Conservation (phyloP, 2,329 filamentous ascomycete genomes). For the Sporothrix phasma region DNA sequence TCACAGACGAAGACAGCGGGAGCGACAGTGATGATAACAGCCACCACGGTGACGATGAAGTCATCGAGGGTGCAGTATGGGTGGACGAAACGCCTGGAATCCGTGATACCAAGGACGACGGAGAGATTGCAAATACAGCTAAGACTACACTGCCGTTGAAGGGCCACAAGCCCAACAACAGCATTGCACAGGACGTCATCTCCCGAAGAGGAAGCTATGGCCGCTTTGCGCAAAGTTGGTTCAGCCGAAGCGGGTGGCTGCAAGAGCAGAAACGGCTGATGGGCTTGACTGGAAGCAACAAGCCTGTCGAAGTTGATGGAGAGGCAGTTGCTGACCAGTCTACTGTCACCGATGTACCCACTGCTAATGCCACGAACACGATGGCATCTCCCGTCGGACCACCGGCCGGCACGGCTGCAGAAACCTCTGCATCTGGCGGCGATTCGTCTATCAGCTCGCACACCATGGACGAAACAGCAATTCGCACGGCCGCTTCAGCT, state of each 20-base stretch:
- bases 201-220: constrained; percentile 74
- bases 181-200: constrained; percentile 82
- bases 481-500: constrained; percentile 1
- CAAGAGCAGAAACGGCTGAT: constrained; percentile 59
- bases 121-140: neutral
- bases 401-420: neutral
- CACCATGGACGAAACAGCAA: neutral
- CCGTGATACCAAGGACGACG: neutral
- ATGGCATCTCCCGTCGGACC: neutral
- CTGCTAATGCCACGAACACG: neutral
- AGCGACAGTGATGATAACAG: constrained; percentile 34
- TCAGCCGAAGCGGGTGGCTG: constrained; percentile 75
- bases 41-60: constrained; percentile 20
- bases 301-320: constrained; percentile 25
- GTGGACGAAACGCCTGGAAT: constrained; percentile 13
- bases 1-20: constrained; percentile 30
- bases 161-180: constrained; percentile 33
- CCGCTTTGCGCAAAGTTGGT: constrained; percentile 83
- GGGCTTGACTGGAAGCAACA: constrained; percentile 50
- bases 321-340: constrained; percentile 12
- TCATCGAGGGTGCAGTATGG: constrained; percentile 11
- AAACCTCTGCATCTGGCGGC: neutral
- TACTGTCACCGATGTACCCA: neutral
- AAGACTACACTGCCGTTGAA: neutral
- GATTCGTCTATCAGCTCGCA: neutral